These are phyloP conservation scores for Aspergillus pseudoterreus DNA, from an alignment of 2,329 filamentous ascomycete genomes.

Conservation along the genomic window DNA sequence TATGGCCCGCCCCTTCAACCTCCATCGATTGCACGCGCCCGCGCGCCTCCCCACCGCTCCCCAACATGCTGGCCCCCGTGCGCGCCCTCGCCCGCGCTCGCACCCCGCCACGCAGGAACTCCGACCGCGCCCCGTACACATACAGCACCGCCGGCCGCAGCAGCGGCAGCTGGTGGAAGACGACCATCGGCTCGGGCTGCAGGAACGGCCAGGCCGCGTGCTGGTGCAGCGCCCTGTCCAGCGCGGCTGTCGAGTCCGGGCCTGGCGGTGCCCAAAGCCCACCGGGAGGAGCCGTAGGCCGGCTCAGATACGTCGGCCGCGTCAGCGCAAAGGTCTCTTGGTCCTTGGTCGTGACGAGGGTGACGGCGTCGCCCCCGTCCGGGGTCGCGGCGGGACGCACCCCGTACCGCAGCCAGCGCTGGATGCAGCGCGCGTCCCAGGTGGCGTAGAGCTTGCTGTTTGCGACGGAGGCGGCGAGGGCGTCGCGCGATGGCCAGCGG, in stretches of 20 bases:
- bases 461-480: neutral
- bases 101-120: neutral
- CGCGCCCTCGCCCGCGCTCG: neutral
- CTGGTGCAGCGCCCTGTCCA: neutral
- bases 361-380: neutral
- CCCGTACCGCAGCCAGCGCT: neutral
- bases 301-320: neutral
- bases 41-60: neutral
- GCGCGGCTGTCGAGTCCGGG: neutral
- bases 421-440: neutral
- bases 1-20: constrained; percentile 1
- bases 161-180: constrained; percentile 1
- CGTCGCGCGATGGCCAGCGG: neutral
- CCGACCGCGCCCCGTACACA: neutral
- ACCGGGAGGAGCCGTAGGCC: too few species aligned
- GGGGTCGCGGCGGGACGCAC: neutral
- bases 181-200: neutral
- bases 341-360: neutral
- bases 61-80: neutral
- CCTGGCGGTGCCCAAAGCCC: too few species aligned
- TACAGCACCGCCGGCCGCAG: neutral
- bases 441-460: neutral
- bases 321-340: constrained; percentile 1
- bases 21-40: neutral
- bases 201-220: neutral